Evolutionary conservation across 2,329 filamentous ascomycete species (phyloP).

Genomic region (Penicillium capsulatum): DNA sequence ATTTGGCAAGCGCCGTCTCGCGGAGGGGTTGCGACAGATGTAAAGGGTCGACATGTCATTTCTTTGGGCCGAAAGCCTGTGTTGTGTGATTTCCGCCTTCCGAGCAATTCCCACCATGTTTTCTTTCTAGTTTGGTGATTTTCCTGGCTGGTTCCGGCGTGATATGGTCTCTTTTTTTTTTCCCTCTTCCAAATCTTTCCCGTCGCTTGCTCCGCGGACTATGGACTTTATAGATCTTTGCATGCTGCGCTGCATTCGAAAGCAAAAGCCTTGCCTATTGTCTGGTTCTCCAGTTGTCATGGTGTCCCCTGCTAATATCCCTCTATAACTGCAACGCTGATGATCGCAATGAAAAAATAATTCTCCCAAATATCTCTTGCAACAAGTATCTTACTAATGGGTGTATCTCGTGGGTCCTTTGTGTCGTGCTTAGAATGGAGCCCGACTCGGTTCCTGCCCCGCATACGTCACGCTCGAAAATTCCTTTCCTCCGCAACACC

Average conservation of each 20-base stretch:
- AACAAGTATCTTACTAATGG: too few relatives aligned
- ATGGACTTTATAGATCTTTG: slow-evolving; percentile 25
- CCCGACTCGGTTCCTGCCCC: slow-evolving; percentile 27
- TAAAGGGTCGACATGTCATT: slow-evolving; percentile 19
- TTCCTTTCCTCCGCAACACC: slow-evolving; percentile 17
- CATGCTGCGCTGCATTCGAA: slow-evolving; percentile 20
- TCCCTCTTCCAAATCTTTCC: slow-evolving; percentile 20
- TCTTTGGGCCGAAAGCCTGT: slow-evolving; percentile 15
- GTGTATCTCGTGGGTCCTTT: background rate
- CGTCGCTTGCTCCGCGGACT: slow-evolving; percentile 11
- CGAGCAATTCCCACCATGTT: slow-evolving; percentile 10
- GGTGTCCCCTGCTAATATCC: slow-evolving; percentile 19
- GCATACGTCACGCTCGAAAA: slow-evolving; percentile 38
- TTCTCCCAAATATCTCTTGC: too few relatives aligned
- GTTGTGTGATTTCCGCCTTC: slow-evolving; percentile 18
- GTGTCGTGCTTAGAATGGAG: slow-evolving; percentile 13
- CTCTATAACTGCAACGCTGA: slow-evolving; percentile 15
- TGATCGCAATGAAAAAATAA: slow-evolving; percentile 20
- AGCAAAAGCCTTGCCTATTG: slow-evolving; percentile 9
- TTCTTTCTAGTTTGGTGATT: slow-evolving; percentile 15
- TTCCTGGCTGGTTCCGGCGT: slow-evolving; percentile 38
- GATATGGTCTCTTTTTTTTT: slow-evolving; percentile 24
- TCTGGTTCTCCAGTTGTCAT: slow-evolving; percentile 5
- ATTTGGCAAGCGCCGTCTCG: slow-evolving; percentile 85
- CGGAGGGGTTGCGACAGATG: slow-evolving; percentile 74